These are phyloP conservation scores for Sphenostylis stenocarpa DNA, from an alignment of 306 rosid species.

Conservation along the genomic window DNA sequence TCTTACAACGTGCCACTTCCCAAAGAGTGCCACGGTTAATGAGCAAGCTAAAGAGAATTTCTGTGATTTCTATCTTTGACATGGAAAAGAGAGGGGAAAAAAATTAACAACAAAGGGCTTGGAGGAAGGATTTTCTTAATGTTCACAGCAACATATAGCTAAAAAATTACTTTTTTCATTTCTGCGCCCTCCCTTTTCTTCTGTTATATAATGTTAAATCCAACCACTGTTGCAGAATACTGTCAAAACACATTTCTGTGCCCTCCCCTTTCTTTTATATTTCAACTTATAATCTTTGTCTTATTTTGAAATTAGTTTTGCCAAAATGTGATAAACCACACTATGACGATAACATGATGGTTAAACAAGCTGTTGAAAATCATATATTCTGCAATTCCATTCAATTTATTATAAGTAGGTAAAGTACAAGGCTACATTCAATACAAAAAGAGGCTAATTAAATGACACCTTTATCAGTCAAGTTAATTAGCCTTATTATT, in stretches of 20 bases:
- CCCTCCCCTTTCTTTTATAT: not conserved
- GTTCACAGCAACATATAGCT: not conserved
- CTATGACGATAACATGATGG: not conserved
- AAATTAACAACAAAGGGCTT: too few relatives aligned
- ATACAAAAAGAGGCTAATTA: constrained; percentile 14
- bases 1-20: not conserved
- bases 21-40: not conserved
- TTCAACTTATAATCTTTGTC: not conserved
- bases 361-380: not conserved
- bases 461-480: not conserved
- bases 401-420: constrained; percentile 4
- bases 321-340: constrained; percentile 5
- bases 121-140: not conserved
- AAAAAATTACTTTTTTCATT: not conserved
- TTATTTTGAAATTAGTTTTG: not conserved
- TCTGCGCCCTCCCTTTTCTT: not conserved
- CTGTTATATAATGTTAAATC: not conserved
- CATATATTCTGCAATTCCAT: not conserved
- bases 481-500: constrained; percentile 28
- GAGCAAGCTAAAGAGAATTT: not conserved
- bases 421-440: not conserved
- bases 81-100: not conserved
- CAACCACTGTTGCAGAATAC: not conserved
- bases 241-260: not conserved
- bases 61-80: not conserved